Percentiles rank a stretch among this genome's conserved stretches.
phyloP scores from a whole-genome alignment of 2,329 filamentous ascomycete species.

The Apiospora marii region DNA sequence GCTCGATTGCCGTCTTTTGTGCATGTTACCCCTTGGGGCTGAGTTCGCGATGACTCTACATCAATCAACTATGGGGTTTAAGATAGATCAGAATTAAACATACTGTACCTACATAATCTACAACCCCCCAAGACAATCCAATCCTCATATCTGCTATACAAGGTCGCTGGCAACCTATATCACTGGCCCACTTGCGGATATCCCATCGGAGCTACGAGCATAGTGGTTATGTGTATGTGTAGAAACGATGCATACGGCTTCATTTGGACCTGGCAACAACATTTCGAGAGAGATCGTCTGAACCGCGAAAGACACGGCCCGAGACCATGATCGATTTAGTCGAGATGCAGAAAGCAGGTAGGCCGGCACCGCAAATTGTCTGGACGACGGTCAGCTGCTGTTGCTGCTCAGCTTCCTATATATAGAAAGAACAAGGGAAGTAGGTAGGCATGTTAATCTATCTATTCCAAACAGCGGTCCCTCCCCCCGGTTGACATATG shows the following conservation, averaged over 20 bases:
- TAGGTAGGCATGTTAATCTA: background rate
- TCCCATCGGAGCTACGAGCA: background rate
- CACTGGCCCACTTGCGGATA: background rate
- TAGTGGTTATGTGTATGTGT: background rate
- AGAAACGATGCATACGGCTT: background rate
- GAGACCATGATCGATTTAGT: background rate
- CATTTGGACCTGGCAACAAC: background rate
- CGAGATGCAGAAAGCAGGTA: background rate
- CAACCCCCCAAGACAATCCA: background rate
- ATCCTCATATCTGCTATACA: background rate
- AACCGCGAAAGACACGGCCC: background rate
- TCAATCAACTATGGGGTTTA: background rate
- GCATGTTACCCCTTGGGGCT: background rate
- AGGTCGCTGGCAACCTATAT: background rate
- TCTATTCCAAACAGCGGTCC: background rate
- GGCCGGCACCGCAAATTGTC: background rate
- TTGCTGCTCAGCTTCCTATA: background rate
- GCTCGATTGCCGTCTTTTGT: background rate
- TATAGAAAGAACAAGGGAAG: background rate
- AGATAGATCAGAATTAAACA: background rate
- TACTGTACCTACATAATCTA: background rate
- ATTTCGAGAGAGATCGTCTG: background rate
- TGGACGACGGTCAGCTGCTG: background rate
- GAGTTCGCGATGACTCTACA: background rate
- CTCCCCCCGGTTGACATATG: background rate